Base-by-base conservation (phyloP, 768 basidiomycete species). In the Tylopilus plumbeoviolaceoides region DNA sequence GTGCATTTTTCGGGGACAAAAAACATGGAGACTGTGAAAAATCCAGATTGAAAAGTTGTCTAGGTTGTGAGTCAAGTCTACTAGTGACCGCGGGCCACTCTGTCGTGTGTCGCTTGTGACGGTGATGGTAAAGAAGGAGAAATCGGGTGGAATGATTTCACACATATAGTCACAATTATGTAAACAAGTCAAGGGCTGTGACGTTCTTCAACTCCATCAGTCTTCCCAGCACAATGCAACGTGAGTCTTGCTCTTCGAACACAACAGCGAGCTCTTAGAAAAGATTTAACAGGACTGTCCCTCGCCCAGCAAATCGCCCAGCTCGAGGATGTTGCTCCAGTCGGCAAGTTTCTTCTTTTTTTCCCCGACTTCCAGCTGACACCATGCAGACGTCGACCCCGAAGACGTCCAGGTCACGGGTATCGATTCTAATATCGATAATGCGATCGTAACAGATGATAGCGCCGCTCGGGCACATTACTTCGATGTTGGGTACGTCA, bases 231-330 rank as follows among this genome's bases (percentile, higher is more conserved):
- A 55, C 35, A 43, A 64, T 68, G 69, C 44, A 68, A 50, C 69
- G 67, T 70, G 53, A 62, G 67, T 67, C 25, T 40, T 46, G 18
- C 35, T 41, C 27, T n/a, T 28, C 41, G 17, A 17, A 38, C 23
- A 21, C 40, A 12, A 17, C 27, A 25, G 39, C 21, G 44, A 58
- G 36, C 55, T 45, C 51, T 42, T 54, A 44, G 53, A n/a, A 28
- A 41, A 11, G 1, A n/a, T 1, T 43, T 40, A 23, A 12, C 55
- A 77, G 77, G 78, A 27, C 67, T 86, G 33, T 83, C 87, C 4
- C 77, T 90, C 23, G 84, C 82, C 4, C 81, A 95, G 65, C 92
- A 95, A 64, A 82, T 97, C 39, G 87, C 86, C 35, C 79, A 87
- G 63, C 81, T 98, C 23, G 80, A 89, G 44, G 81, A 89, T 47